These are phyloP conservation scores for Hura crepitans DNA, from an alignment of 441 rosid genomes.

Conservation along the genomic window DNA sequence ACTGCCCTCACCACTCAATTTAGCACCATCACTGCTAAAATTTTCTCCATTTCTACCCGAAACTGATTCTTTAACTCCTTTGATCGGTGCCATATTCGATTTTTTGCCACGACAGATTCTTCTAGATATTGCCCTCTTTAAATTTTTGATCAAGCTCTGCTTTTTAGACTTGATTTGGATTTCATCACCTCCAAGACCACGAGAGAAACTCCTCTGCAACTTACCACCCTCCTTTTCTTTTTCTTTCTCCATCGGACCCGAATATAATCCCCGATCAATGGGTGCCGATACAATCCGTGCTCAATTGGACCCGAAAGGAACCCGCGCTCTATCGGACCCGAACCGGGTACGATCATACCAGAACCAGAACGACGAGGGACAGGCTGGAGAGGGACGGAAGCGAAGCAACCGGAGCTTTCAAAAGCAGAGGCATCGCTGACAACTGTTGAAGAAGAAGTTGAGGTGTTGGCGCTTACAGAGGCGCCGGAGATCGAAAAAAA, in stretches of 20 bases:
- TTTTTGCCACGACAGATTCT: conserved; percentile 45
- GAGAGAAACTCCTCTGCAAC: conserved; percentile 33
- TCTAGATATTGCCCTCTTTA: conserved; percentile 34
- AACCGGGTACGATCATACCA: conserved; percentile 42
- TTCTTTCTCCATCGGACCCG: conserved; percentile 51
- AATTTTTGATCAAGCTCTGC: conserved; percentile 26
- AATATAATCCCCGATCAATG: conserved; percentile 41
- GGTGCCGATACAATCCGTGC: neutral
- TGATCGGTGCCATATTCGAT: conserved; percentile 48
- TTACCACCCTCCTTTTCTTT: conserved; percentile 22
- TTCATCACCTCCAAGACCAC: conserved; percentile 27
- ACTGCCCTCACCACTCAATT: conserved; percentile 28
- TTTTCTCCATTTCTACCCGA: conserved; percentile 28
- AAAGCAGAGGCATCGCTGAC: conserved; percentile 36
- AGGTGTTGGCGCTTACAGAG: conserved; percentile 51
- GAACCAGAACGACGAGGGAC: conserved; percentile 35
- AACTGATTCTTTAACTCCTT: conserved; percentile 47
- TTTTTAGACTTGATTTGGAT: conserved; percentile 25
- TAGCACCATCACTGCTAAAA: conserved; percentile 18
- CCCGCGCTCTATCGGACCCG: conserved; percentile 71
- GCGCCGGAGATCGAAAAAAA: conserved; percentile 51
- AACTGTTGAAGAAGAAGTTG: conserved; percentile 37
- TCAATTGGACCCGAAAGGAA: conserved; percentile 72
- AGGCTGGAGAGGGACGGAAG: conserved; percentile 45
- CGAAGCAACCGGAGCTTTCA: conserved; percentile 44